Base-by-base conservation (phyloP, 768 basidiomycete genomes). In the Kwoniella sp. region DNA sequence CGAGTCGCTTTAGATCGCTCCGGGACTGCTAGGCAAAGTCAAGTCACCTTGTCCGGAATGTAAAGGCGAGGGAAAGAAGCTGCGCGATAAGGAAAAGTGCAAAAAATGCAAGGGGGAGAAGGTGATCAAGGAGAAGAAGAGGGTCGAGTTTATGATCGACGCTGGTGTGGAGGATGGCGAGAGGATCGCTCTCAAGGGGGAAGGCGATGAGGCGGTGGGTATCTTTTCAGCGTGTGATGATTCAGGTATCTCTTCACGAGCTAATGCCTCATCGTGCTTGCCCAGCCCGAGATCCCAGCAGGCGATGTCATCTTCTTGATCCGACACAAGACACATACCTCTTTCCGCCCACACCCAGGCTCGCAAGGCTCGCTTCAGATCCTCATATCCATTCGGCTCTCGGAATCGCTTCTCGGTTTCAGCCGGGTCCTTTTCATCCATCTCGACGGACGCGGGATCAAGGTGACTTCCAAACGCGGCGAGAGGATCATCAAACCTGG, bases 361-460 rank as follows among this genome's bases (percentile, higher is more conserved):
- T 22, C 40, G 3, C 22, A 42, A 5, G 53, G 56, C 2, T 86
- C 92, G 67, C 80, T 99, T 27, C 78, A 87, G 32, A 83, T 88
- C 2, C 83, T 81, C 27, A 82, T 90, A 50, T 83, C 84, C 39
- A 85, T 99, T 50, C 92, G 89, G 0, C 79, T 98, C 25, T 92
- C 91, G 9, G 93, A 99, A 75, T 88, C 91, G 3, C 80, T 98
- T 9, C 80, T 95, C 46, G 93, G 93, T n/a, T 92, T 99, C 77
- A 87, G 85, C 40, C 83, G 93, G 23, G 85, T 96, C 57, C 76
- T 95, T 20, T 77, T 99, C 51, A 87, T 85, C 6, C 93, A 99
- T 71, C 79, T 99, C 26, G 93, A 99, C 67, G 91, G 91, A 9
- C 83, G 90, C 12, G 90, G 90, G n/a, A 79, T 96, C 45, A 83